Base-by-base conservation (phyloP, 106 monocot species). In the Acorus calamus region DNA sequence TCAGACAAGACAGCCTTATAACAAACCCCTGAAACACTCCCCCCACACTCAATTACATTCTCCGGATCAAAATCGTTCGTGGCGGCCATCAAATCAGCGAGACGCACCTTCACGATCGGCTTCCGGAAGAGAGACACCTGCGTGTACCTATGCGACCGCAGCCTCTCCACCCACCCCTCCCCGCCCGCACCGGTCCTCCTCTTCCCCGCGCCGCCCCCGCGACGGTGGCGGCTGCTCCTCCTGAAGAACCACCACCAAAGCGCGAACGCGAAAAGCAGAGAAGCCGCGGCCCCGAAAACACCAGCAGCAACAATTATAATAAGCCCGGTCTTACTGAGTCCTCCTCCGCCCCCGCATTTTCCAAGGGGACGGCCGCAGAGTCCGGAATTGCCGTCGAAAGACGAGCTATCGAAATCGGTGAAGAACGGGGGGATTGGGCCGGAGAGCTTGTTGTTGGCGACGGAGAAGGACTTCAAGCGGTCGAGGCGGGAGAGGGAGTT, bases 81-180 rank as follows among this genome's bases (percentile, higher is more conserved):
- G 12, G 83, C 94, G 3, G 79, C 76, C 83, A 89, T 79, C 63
- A 94, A 64, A 67, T 94, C 86, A 8, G 84, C 83, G 9, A 94
- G 69, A 70, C 81, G 86, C 46, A 89, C 77, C 84, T 94, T 94
- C 9, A 89, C 84, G 46, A 94, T 84, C 0, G 86, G 89, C 62
- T 94, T 89, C 74, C 86, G 86, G 72, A 91, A 91, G 13, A 91
- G 80, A 11, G 83, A 79, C 12, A 91, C 86, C 43, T 80, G 86
- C 7, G 66, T 61, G 42, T 78, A 67, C 28, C 78, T 59, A 62
- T 86, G 64, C 4, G 75, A n/a, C 6, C 91, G 66, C 41, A 91
- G 73, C 14, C 71, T 53, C 63, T 86, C 83, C 42, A 76, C 81
- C 91, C 91, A 86, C 59, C 63, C 87, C 63, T 82, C 81, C 9